Evolutionary conservation across 78 protist species (phyloP), one percentile per base, ranked within the genome.

Genomic region (Dictyostelium capitatum): DNA sequence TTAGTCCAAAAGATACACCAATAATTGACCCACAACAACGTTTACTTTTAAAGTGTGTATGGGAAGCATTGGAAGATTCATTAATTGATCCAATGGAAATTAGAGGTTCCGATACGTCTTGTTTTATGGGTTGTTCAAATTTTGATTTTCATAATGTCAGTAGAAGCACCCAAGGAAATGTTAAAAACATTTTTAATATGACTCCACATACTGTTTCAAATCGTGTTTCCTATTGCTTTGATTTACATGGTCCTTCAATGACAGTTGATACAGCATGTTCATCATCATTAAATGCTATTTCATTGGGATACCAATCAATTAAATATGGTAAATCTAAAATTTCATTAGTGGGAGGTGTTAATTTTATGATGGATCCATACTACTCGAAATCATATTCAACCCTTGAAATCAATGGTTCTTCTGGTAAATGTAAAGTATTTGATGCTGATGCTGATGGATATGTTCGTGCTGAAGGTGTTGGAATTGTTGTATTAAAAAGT

Each of bases 221-320:
- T 19, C 9, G 64, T 14, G 15, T 97, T 1, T 89, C 98, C 11
- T 96, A 90, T 51, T 30, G 50, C 1, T 78, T 93, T 65, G 96
- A 95, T 67, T 89, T 97, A 14, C 0, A 25, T 9, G 99, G 99
- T 28, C 96, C 97, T 17, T 80, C 96, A 0, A 17, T 96, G 43
- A 14, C 95, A 0, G 6, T 97, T 5, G 99, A 98, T 73, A 96
- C 98, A 9, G 99, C 99, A 4, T 97, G 99, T 90, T 89, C 97
- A 17, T 62, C 93, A 5, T 83, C 97, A 9, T 87, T 96, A n/a
- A 92, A 78, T 43, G 96, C 98, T 7, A 3, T 95, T 15, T 19
- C 80, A 10, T 11, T 82, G 50, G 98, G 97, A 10, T 6, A 12
- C 64, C 25, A 32, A 28, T 80, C 84, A 25, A 41, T 97, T 25